Percentiles rank a stretch among this genome's conserved stretches.
Evolutionary conservation across 1,284 basidiomycete species (phyloP).

Genomic region (Grifola frondosa): DNA sequence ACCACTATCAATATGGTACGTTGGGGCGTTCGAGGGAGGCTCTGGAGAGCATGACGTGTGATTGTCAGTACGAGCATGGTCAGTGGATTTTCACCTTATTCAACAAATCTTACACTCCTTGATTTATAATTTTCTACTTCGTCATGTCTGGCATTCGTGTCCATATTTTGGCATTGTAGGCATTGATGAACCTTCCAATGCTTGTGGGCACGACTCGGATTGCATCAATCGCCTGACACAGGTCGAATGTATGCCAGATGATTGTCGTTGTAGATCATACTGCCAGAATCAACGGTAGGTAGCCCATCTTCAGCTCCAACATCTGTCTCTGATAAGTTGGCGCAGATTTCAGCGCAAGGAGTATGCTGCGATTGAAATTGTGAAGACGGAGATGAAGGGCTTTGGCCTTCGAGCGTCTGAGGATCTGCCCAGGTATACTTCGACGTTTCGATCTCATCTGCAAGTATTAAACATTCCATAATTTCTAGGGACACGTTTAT

Average conservation of each 20-base stretch:
- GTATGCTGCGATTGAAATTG: conserved; percentile 89
- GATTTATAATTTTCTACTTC: not conserved
- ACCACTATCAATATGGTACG: conserved; percentile 87
- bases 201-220: conserved; percentile 88
- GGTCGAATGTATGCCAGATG: conserved; percentile 88
- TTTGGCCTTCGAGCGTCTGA: conserved; percentile 83
- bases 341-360: conserved; percentile 82
- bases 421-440: conserved; percentile 75
- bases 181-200: conserved; percentile 56
- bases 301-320: not conserved
- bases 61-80: conserved; percentile 85
- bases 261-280: conserved; percentile 80
- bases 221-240: conserved; percentile 98
- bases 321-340: conserved; percentile 9
- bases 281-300: conserved; percentile 93
- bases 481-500: conserved; percentile 81
- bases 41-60: conserved; percentile 91
- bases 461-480: not conserved
- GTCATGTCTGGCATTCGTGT: conserved; percentile 17
- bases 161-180: conserved; percentile 36
- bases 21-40: conserved; percentile 87
- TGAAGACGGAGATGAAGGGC: conserved; percentile 94
- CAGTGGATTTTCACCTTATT: conserved; percentile 39
- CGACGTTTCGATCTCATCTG: not conserved
- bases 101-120: not conserved